Evolutionary conservation across 2,329 filamentous ascomycete genomes (phyloP).

Genomic region (Paracorniculantispora psalliotae): DNA sequence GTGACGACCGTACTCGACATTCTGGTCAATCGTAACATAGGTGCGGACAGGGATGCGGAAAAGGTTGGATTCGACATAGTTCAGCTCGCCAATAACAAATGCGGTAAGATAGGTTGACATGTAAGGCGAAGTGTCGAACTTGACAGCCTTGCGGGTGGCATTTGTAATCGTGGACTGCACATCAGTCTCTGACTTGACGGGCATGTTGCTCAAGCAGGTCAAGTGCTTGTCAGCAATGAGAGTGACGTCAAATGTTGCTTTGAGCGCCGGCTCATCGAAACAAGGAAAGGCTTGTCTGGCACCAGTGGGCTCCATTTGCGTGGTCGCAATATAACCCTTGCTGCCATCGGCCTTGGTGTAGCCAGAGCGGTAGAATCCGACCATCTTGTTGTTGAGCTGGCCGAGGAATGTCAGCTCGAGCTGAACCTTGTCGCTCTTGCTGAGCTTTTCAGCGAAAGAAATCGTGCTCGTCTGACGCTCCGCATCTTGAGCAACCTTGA

Average conservation of each 20-base stretch:
- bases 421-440: constrained; percentile 70
- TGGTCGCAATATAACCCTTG: constrained; percentile 78
- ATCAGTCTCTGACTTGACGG: constrained; percentile 74
- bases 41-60: constrained; percentile 91
- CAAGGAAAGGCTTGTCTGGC: constrained; percentile 89
- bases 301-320: constrained; percentile 96
- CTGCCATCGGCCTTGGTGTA: constrained; percentile 80
- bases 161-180: constrained; percentile 45
- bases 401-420: constrained; percentile 61
- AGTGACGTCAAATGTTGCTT: constrained; percentile 87
- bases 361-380: constrained; percentile 92
- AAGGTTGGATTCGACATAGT: constrained; percentile 84
- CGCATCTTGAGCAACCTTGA: constrained; percentile 65
- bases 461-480: constrained; percentile 77
- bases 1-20: constrained; percentile 88
- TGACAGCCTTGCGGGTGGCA: constrained; percentile 64
- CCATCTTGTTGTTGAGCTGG: constrained; percentile 88
- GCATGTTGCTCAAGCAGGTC: constrained; percentile 93
- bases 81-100: constrained; percentile 90
- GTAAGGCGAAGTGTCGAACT: constrained; percentile 83
- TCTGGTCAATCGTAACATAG: constrained; percentile 82
- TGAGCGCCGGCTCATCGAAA: constrained; percentile 92
- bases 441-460: constrained; percentile 66
- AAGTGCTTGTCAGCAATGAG: constrained; percentile 84
- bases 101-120: constrained; percentile 97